Evolutionary conservation across 768 basidiomycete species (phyloP).

Genomic region (Saitozyma podzolica): DNA sequence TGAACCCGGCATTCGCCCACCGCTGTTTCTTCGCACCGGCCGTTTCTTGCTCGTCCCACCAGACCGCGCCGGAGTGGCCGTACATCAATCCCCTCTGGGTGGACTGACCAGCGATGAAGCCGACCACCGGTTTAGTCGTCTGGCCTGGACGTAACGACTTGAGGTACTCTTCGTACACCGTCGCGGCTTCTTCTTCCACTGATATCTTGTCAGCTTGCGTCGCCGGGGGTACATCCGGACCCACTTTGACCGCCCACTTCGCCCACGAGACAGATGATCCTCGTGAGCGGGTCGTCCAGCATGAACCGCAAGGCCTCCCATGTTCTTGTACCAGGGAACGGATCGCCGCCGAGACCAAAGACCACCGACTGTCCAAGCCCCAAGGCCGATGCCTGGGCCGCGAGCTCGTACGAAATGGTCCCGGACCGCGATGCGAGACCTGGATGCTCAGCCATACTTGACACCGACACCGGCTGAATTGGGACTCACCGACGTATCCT

Average conservation of each 20-base stretch:
- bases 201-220: not conserved
- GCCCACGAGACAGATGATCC: conserved; percentile 15
- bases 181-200: conserved; percentile 21
- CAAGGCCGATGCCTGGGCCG: conserved; percentile 6
- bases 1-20: conserved; percentile 15
- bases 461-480: not conserved
- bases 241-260: conserved; percentile 17
- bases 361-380: conserved; percentile 16
- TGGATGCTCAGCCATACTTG: not conserved
- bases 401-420: conserved; percentile 18
- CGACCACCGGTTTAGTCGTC: conserved; percentile 13
- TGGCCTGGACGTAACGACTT: not conserved
- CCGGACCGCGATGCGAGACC: conserved; percentile 16
- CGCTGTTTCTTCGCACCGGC: conserved; percentile 9
- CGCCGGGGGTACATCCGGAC: not conserved
- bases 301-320: conserved; percentile 10
- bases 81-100: conserved; percentile 15
- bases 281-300: conserved; percentile 6
- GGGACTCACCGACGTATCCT: conserved; percentile 11
- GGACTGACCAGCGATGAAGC: conserved; percentile 12
- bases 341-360: conserved; percentile 17
- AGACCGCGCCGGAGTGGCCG: conserved; percentile 19
- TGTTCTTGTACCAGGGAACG: conserved; percentile 16
- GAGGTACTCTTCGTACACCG: conserved; percentile 9
- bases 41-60: conserved; percentile 10